Conservation (phyloP, 352 stramenopile species). For the Globisporangium paroecandrum region DNA sequence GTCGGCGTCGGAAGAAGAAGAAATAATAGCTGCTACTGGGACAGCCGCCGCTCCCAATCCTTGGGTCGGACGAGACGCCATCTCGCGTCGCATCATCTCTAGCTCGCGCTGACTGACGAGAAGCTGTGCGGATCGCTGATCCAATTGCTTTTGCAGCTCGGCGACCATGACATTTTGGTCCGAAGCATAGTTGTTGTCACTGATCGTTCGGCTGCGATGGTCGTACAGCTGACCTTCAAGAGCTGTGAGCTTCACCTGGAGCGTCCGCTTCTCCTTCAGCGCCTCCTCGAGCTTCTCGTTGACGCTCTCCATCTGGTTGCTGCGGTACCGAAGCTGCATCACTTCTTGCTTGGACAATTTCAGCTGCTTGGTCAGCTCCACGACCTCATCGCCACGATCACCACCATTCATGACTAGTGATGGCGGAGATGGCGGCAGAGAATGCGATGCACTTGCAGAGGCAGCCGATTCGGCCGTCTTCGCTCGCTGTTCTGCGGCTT, state of each 20-base stretch:
- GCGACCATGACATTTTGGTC: conserved; percentile 38
- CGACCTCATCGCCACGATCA: conserved; percentile 36
- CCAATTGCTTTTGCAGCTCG: conserved; percentile 53
- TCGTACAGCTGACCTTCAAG: conserved; percentile 78
- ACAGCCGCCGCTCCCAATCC: neutral
- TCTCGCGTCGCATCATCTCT: conserved; percentile 34
- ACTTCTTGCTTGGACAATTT: conserved; percentile 77
- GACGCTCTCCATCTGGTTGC: conserved; percentile 71
- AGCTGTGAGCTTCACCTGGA: conserved; percentile 77
- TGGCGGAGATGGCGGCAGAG: conserved; percentile 11
- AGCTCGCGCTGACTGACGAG: conserved; percentile 46
- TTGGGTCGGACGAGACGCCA: conserved; percentile 1
- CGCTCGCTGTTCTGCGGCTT: conserved; percentile 22
- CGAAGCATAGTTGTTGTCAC: conserved; percentile 39
- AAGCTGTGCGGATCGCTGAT: conserved; percentile 53
- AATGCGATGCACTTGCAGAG: neutral
- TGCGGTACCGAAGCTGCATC: conserved; percentile 82
- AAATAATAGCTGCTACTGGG: neutral
- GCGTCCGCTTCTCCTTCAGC: conserved; percentile 75
- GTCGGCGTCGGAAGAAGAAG: conserved; percentile 19
- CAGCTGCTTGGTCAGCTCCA: conserved; percentile 67
- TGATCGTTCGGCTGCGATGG: conserved; percentile 64
- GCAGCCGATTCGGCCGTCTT: conserved; percentile 8
- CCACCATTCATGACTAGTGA: conserved; percentile 20
- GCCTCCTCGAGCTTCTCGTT: conserved; percentile 63